Base-by-base conservation (phyloP, 164 flowering plant genomes). In the Warburgia ugandensis region DNA sequence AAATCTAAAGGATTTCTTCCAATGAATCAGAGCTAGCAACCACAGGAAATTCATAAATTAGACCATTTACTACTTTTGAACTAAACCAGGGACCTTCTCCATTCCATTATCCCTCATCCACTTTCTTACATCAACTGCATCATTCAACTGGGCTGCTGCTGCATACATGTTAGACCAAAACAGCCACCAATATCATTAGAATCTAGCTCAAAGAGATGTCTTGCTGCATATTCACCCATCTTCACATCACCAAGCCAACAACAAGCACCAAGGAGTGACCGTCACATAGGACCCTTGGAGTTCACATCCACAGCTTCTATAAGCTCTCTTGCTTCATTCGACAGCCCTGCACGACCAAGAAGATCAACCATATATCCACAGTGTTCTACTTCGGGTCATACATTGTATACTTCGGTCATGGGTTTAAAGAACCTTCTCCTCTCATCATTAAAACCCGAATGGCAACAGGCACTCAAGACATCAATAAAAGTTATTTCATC, bases 341-440 rank as follows among this genome's bases (percentile, higher is more conserved):
- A 50, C 23, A 50, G 61, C 13, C 69, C 61, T 3, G 61, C 61
- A 17, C 61, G 49, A 26, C 69, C 48, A 26, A 65, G 61, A 7
- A 65, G 48, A 51, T 65, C 65, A 23, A 65, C 64, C 52, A 60
- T 38, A 17, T 65, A 65, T n/a, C n/a, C n/a, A n/a, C n/a, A n/a
- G n/a, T n/a, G n/a, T n/a, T n/a, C n/a, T n/a, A n/a, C n/a, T n/a
- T n/a, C n/a, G n/a, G n/a, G n/a, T n/a, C n/a, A n/a, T n/a, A n/a
- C n/a, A n/a, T n/a, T n/a, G n/a, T n/a, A n/a, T n/a, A n/a, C 29
- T 26, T 25, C 39, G 14, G 23, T 29, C 69, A 60, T 60, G 31
- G 30, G 33, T 21, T 22, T 55, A 35, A 65, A 54, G 43, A 22
- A 55, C 14, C 28, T 27, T 23, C 29, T 21, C 3, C 69, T 58